phyloP scores from a whole-genome alignment of 257 asterid species.

The Rhazya stricta region DNA sequence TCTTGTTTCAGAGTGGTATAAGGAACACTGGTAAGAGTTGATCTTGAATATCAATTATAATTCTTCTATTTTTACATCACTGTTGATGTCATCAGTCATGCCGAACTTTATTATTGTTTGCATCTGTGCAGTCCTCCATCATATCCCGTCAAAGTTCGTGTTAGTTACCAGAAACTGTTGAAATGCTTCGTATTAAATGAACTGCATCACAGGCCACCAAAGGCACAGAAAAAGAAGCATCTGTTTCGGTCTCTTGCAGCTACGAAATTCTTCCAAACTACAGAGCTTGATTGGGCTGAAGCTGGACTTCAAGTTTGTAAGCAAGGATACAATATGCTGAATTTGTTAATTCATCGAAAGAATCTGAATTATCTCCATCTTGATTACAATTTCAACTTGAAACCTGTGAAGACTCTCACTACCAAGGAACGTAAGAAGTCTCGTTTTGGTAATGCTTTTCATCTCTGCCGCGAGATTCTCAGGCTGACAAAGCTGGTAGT shows the following conservation, averaged over 20 bases:
- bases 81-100: background rate
- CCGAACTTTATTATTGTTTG: slow-evolving; percentile 8
- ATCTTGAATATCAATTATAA: background rate
- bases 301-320: slow-evolving; percentile 98
- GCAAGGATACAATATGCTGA: slow-evolving; percentile 98
- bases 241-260: slow-evolving; percentile 91
- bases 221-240: slow-evolving; percentile 97
- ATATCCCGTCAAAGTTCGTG: slow-evolving; percentile 96
- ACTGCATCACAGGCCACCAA: slow-evolving; percentile 98
- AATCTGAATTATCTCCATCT: slow-evolving; percentile 92
- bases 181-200: slow-evolving; percentile 95
- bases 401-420: slow-evolving; percentile 98
- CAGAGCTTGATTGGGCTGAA: slow-evolving; percentile 99
- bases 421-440: slow-evolving; percentile 97
- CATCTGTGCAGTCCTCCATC: slow-evolving; percentile 73
- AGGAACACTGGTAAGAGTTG: slow-evolving; percentile 84
- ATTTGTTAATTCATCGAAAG: slow-evolving; percentile 88
- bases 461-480: slow-evolving; percentile 96
- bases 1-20: slow-evolving; percentile 96
- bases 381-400: slow-evolving; percentile 88
- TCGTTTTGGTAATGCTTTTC: slow-evolving; percentile 96
- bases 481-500: slow-evolving; percentile 96
- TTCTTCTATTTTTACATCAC: background rate
- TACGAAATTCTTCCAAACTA: slow-evolving; percentile 92
- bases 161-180: slow-evolving; percentile 91